Conservation (phyloP, 192 early-diverging fungal species). For the Mortierella antarctica region DNA sequence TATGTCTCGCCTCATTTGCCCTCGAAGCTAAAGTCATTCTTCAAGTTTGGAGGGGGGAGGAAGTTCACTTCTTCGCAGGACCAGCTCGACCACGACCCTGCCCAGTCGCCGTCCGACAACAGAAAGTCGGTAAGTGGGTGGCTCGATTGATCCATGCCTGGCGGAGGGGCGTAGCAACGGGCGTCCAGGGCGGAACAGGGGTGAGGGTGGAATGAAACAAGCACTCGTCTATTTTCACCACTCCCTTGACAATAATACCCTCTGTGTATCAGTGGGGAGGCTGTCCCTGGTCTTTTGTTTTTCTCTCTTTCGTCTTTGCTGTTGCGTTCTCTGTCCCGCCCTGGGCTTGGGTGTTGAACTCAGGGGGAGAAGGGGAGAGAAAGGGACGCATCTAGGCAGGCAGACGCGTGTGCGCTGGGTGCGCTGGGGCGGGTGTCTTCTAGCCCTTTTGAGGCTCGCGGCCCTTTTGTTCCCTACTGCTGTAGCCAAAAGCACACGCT, state of each 20-base stretch:
- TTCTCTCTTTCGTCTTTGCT: not conserved
- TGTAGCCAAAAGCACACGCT: too few species aligned
- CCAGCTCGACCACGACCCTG: not conserved
- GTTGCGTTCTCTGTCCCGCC: too few species aligned
- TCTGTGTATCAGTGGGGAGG: not conserved
- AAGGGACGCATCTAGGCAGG: too few species aligned
- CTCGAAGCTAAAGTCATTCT: constrained; percentile 57
- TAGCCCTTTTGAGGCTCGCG: too few species aligned
- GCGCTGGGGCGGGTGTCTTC: too few species aligned
- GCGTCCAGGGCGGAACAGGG: not conserved
- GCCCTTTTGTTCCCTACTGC: too few species aligned
- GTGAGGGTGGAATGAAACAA: too few species aligned
- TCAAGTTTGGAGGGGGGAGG: constrained; percentile 40
- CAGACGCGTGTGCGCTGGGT: too few species aligned
- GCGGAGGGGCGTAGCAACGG: not conserved
- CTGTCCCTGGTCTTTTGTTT: not conserved
- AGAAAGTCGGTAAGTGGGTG: constrained; percentile 27
- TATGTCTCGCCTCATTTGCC: constrained; percentile 49
- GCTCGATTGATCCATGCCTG: not conserved
- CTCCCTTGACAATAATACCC: not conserved
- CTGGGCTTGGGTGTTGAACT: too few species aligned
- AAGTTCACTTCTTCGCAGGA: constrained; percentile 5
- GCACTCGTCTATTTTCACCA: not conserved
- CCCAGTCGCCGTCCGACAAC: constrained; percentile 10
- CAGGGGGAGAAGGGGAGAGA: too few species aligned